Conservation (phyloP, 2,329 filamentous ascomycete species). For the Phoma herbarum region DNA sequence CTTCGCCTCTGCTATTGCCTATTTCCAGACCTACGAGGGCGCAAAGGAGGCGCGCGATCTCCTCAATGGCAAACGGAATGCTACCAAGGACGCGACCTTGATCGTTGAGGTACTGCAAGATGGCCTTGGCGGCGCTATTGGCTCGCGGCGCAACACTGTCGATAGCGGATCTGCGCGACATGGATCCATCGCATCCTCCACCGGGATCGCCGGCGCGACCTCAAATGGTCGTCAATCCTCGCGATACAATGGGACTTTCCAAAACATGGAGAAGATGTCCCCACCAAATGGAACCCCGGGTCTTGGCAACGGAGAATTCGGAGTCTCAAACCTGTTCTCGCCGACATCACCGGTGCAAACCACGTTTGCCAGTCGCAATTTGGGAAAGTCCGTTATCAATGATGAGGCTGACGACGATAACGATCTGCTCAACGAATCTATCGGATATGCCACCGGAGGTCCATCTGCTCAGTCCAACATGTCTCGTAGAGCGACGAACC, state of each 20-base stretch:
- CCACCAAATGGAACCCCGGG: conserved; percentile 65
- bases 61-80: conserved; percentile 69
- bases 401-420: conserved; percentile 76
- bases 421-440: conserved; percentile 74
- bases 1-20: conserved; percentile 66
- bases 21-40: conserved; percentile 64
- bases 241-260: conserved; percentile 70
- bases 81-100: conserved; percentile 67
- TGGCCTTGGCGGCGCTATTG: conserved; percentile 48
- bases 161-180: conserved; percentile 58
- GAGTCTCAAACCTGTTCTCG: conserved; percentile 73
- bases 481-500: conserved; percentile 74
- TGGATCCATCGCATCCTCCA: conserved; percentile 57
- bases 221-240: conserved; percentile 61
- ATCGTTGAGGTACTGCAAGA: conserved; percentile 64
- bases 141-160: conserved; percentile 63
- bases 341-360: conserved; percentile 77
- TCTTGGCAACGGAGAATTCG: conserved; percentile 66
- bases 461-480: conserved; percentile 57
- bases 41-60: conserved; percentile 68
- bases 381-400: conserved; percentile 76
- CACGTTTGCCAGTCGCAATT: conserved; percentile 67
- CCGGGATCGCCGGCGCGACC: conserved; percentile 53
- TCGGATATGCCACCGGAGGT: conserved; percentile 78
- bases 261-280: conserved; percentile 68